phyloP scores from a whole-genome alignment of 208 protist genomes.

The Willaertia magna region DNA sequence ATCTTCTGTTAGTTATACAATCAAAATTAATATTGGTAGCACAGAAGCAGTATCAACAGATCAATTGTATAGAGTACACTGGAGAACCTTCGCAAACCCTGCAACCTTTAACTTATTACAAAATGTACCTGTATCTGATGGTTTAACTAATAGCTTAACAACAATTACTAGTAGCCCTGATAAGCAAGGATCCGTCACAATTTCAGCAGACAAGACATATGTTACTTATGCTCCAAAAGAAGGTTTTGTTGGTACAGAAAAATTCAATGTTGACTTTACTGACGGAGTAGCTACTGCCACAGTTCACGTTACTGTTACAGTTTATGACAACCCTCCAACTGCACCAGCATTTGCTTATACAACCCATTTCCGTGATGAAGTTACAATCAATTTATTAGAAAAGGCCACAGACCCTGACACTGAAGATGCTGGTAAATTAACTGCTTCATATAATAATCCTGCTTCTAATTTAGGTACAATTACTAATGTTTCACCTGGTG shows the following conservation, averaged over 20 bases:
- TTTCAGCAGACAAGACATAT: not conserved
- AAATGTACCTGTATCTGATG: not conserved
- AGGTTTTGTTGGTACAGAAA: not conserved
- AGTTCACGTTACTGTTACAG: not conserved
- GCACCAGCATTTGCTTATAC: not conserved
- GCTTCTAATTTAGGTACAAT: not conserved
- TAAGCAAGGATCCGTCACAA: not conserved
- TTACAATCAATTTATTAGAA: not conserved
- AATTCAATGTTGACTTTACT: not conserved
- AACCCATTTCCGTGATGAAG: not conserved
- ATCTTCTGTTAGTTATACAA: not conserved
- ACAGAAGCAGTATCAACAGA: not conserved
- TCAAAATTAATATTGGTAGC: not conserved
- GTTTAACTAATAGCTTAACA: not conserved
- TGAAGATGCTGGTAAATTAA: not conserved
- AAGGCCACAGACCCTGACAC: not conserved
- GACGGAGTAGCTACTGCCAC: not conserved
- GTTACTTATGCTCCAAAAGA: not conserved
- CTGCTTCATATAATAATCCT: not conserved
- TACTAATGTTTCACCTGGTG: not conserved
- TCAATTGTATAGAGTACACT: not conserved
- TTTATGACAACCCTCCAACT: not conserved
- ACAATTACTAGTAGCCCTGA: too few relatives aligned
- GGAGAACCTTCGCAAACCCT: not conserved
- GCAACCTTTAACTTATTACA: not conserved